Base-by-base conservation (phyloP, 768 basidiomycete genomes). In the Phylloporus sp. region DNA sequence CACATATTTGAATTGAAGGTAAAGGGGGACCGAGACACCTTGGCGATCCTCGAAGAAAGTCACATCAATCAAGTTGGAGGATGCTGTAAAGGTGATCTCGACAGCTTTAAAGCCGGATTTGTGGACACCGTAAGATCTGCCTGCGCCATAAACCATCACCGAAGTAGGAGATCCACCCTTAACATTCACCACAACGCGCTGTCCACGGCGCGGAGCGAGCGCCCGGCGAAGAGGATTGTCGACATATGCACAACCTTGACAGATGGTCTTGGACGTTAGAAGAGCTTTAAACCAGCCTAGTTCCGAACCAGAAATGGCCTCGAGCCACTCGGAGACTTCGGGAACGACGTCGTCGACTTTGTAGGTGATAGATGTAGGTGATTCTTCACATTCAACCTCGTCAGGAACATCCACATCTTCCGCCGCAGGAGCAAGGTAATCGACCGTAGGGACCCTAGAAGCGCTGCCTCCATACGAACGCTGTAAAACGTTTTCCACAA, bases 191-290 rank as follows among this genome's bases (percentile, higher is more conserved):
- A 87, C 77, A 39, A 94, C 79, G 48, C 81, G 83, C 70, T 98
- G 95, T 9, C 80, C 78, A 15, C 63, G 60, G 40, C 94, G 86
- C 44, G 95, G 93, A 27, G 81, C 76, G 50, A 98, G 87, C 21
- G 96, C 72, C 35, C 92, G 84, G 56, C 84, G 80, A 56, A 97
- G 75, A 26, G 91, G 92, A 67, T 98, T 97, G 57, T 90, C 81
- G 56, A 96, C 71, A 67, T 92, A 93, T 5, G 82, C 78, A 1
- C 76, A 74, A 28, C 91, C 96, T 61, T 92, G 95, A 20, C 95
- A 86, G 55, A 97, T 81, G 48, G 81, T 93, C 39, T 78, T 74
- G 5, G 89, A 89, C 2, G 82, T 79, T 45, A 94, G 68, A 44
- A 96, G 76, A 6, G 96, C 95, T 38, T 84, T 77, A 35, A 93